phyloP scores from a whole-genome alignment of 1,284 basidiomycete genomes.

The Ustilago bromivora region DNA sequence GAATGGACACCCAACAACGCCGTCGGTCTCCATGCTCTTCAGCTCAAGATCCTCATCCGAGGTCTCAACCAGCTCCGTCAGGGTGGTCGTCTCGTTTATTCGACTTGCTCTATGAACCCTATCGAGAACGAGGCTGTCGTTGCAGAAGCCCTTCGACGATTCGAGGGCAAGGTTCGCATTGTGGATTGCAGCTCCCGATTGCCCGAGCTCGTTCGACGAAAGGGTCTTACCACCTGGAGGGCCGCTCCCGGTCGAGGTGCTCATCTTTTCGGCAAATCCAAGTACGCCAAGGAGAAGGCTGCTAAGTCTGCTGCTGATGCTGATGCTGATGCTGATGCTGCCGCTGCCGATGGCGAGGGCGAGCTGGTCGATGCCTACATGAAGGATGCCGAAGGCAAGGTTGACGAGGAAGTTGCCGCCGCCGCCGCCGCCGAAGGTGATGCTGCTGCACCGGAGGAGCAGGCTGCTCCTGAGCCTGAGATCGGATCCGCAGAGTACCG shows the following conservation, averaged over 20 bases:
- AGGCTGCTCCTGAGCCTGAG: constrained; percentile 29
- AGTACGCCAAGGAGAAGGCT: constrained; percentile 42
- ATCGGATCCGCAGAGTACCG: constrained; percentile 52
- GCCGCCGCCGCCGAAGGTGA: constrained; percentile 6
- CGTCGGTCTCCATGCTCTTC: constrained; percentile 90
- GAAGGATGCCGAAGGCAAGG: constrained; percentile 48
- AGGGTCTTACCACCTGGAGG: constrained; percentile 64
- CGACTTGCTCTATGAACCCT: constrained; percentile 97
- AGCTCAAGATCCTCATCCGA: constrained; percentile 89
- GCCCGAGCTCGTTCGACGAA: constrained; percentile 79
- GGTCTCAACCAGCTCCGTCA: constrained; percentile 90
- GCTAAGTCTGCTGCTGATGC: constrained; percentile 27
- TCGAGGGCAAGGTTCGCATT: constrained; percentile 78
- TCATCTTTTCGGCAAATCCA: constrained; percentile 56
- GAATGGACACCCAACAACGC: constrained; percentile 89
- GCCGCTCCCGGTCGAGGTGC: constrained; percentile 62
- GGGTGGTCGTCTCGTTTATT: constrained; percentile 93
- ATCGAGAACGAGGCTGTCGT: constrained; percentile 98
- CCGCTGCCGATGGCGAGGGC: constrained; percentile 18
- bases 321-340: constrained; percentile 21
- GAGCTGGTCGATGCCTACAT: constrained; percentile 37
- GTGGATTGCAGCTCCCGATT: constrained; percentile 81
- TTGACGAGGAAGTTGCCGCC: constrained; percentile 16
- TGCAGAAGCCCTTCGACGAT: constrained; percentile 75
- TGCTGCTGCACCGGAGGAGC: constrained; percentile 9